A percentile compares a stretch with the other conserved stretches of the same genome.
Evolutionary conservation across 139 green algal genomes (phyloP).

Genomic region (Mesotaenium endlicherianum): DNA sequence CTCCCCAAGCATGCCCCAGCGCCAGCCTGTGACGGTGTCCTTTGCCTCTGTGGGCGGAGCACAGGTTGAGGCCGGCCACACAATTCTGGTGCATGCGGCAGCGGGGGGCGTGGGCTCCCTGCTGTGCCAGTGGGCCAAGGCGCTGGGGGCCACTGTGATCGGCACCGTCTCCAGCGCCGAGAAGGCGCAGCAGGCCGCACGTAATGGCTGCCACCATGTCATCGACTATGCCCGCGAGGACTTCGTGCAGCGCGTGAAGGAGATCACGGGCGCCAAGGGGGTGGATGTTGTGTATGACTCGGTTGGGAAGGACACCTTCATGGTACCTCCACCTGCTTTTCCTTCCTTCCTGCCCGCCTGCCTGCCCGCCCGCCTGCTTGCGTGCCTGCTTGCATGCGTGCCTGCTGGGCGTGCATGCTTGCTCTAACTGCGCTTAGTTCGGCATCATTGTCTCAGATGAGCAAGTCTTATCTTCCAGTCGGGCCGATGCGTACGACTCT

Average conservation of each 20-base stretch:
- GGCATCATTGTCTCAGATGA: too few relatives aligned
- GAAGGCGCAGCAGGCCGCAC: constrained; percentile 18
- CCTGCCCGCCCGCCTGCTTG: neutral
- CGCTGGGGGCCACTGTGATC: constrained; percentile 28
- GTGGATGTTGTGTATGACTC: constrained; percentile 44
- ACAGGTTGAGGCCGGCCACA: constrained; percentile 25
- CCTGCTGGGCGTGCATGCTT: too few relatives aligned
- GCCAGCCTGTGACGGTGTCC: too few relatives aligned
- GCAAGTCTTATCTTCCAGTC: too few relatives aligned
- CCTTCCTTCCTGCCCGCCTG: neutral
- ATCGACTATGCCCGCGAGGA: constrained; percentile 25
- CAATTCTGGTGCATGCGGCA: constrained; percentile 40
- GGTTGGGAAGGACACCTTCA: constrained; percentile 35
- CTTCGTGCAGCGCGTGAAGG: constrained; percentile 30
- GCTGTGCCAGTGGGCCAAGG: constrained; percentile 18
- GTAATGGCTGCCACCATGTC: constrained; percentile 21
- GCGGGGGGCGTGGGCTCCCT: constrained; percentile 23
- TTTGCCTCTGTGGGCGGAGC: too few relatives aligned
- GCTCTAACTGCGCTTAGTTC: too few relatives aligned
- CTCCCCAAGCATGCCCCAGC: too few relatives aligned
- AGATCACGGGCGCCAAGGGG: constrained; percentile 23
- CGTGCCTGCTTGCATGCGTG: too few relatives aligned
- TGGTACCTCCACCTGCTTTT: neutral
- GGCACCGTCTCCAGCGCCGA: constrained; percentile 32
- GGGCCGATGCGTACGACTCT: too few relatives aligned